phyloP scores from a whole-genome alignment of 2,329 filamentous ascomycete genomes.

The Emericellopsis atlantica region DNA sequence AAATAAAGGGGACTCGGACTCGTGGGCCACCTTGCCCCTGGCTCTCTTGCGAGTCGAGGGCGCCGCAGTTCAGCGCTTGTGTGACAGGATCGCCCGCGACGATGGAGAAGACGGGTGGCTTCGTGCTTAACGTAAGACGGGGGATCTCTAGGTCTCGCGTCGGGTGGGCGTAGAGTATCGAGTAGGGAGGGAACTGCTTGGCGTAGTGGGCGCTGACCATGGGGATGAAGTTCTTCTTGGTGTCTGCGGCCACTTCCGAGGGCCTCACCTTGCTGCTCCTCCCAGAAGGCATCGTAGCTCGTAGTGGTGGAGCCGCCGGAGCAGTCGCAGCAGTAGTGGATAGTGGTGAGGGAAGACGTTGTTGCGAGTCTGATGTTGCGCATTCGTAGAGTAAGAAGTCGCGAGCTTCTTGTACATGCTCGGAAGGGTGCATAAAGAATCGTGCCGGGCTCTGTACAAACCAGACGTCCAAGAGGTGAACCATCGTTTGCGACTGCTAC shows the following conservation, averaged over 20 bases:
- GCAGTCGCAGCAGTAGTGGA: no score
- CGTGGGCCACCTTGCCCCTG: slow-evolving; percentile 16
- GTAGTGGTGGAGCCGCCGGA: no score
- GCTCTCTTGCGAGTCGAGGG: slow-evolving; percentile 22
- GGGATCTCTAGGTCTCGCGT: slow-evolving; percentile 30
- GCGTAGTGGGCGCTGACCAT: slow-evolving; percentile 45
- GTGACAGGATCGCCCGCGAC: slow-evolving; percentile 44
- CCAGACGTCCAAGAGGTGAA: slow-evolving; percentile 21
- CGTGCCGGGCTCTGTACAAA: slow-evolving; percentile 14
- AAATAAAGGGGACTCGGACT: slow-evolving; percentile 50
- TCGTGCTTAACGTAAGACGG: slow-evolving; percentile 18
- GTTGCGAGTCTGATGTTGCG: no score
- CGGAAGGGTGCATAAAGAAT: not conserved
- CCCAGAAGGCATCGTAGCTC: slow-evolving; percentile 14
- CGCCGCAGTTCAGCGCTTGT: slow-evolving; percentile 1
- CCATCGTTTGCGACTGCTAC: slow-evolving; percentile 20
- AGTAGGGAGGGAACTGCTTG: slow-evolving; percentile 41
- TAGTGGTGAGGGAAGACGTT: not conserved
- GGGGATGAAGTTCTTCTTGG: slow-evolving; percentile 59
- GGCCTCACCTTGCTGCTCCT: slow-evolving; percentile 20
- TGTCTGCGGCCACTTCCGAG: slow-evolving; percentile 58
- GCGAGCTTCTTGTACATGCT: not conserved
- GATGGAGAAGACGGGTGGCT: slow-evolving; percentile 35
- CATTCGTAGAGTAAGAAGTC: no score
- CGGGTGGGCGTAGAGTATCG: slow-evolving; percentile 42